A percentile compares a stretch with the other conserved stretches of the same genome.
These are phyloP conservation scores for Pythium periplocum DNA, from an alignment of 352 stramenopile species.

Conservation along the genomic window DNA sequence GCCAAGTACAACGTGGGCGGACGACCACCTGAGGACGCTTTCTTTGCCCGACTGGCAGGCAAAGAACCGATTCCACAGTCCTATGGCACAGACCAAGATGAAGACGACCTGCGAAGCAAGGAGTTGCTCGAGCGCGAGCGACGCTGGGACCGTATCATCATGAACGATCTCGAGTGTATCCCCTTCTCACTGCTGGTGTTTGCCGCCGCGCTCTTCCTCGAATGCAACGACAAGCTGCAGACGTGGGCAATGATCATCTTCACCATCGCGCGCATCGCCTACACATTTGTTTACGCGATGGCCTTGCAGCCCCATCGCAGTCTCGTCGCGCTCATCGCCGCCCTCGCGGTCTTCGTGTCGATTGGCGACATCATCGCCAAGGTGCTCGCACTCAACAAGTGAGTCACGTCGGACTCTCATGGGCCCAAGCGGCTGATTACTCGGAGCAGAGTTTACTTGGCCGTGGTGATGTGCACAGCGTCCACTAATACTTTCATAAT, in stretches of 20 bases:
- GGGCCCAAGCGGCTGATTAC: no score
- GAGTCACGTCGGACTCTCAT: background rate
- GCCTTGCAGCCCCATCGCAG: conserved; percentile 10
- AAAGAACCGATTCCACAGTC: conserved; percentile 1
- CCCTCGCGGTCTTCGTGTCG: conserved; percentile 3
- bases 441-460: no score
- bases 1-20: conserved; percentile 10
- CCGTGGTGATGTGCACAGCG: no score
- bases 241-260: conserved; percentile 6
- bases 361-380: conserved; percentile 2
- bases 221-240: conserved; percentile 6
- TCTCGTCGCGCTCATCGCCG: conserved; percentile 1
- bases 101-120: background rate
- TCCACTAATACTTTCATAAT: no score
- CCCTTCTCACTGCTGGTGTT: conserved; percentile 1
- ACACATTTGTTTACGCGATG: conserved; percentile 8
- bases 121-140: conserved; percentile 11
- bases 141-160: conserved; percentile 33
- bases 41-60: conserved; percentile 3
- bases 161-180: conserved; percentile 13
- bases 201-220: conserved; percentile 2
- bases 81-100: background rate
- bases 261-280: conserved; percentile 9
- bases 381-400: conserved; percentile 1
- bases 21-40: conserved; percentile 16